Conservation (phyloP, 2,329 filamentous ascomycete genomes). For the Stagonosporopsis cucurbitacearum region DNA sequence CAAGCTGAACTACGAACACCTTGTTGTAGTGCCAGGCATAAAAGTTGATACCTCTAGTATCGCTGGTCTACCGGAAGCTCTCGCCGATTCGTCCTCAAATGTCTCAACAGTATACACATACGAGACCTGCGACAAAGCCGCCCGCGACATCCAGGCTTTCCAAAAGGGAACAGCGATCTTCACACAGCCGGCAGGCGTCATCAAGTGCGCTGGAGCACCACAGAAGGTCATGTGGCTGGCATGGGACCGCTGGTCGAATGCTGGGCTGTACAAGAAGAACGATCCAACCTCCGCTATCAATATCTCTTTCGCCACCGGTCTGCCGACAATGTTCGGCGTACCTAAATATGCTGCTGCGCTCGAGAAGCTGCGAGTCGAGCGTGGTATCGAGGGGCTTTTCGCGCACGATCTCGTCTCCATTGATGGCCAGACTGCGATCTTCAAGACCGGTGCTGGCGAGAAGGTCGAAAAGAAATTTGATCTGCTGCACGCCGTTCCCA, state of each 20-base stretch:
- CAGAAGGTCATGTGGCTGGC: slow-evolving; percentile 54
- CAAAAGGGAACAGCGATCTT: slow-evolving; percentile 47
- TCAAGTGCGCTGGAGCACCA: slow-evolving; percentile 51
- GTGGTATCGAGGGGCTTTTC: slow-evolving; percentile 49
- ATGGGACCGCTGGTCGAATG: slow-evolving; percentile 47
- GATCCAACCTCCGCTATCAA: slow-evolving; percentile 41
- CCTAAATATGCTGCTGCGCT: slow-evolving; percentile 49
- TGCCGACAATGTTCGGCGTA: slow-evolving; percentile 51
- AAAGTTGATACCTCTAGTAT: slow-evolving; percentile 40
- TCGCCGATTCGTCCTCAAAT: slow-evolving; percentile 40
- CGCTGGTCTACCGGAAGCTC: slow-evolving; percentile 45
- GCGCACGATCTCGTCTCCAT: slow-evolving; percentile 48
- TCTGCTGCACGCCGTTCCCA: slow-evolving; percentile 48
- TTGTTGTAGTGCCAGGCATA: slow-evolving; percentile 64
- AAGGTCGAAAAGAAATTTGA: slow-evolving; percentile 46
- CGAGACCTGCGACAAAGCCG: slow-evolving; percentile 48
- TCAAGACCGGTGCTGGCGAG: slow-evolving; percentile 34
- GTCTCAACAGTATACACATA: slow-evolving; percentile 51
- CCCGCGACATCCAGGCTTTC: slow-evolving; percentile 40
- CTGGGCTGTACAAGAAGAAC: slow-evolving; percentile 42
- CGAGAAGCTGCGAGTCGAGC: slow-evolving; percentile 44
- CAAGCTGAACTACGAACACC: slow-evolving; percentile 66
- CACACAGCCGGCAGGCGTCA: slow-evolving; percentile 48
- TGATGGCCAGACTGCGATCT: slow-evolving; percentile 47
- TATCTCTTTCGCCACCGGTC: slow-evolving; percentile 49